A percentile compares a stretch with the other conserved stretches of the same genome.
Evolutionary conservation across 1,139 yeast species (phyloP).

Genomic region (Debaryomyces subglobosus): DNA sequence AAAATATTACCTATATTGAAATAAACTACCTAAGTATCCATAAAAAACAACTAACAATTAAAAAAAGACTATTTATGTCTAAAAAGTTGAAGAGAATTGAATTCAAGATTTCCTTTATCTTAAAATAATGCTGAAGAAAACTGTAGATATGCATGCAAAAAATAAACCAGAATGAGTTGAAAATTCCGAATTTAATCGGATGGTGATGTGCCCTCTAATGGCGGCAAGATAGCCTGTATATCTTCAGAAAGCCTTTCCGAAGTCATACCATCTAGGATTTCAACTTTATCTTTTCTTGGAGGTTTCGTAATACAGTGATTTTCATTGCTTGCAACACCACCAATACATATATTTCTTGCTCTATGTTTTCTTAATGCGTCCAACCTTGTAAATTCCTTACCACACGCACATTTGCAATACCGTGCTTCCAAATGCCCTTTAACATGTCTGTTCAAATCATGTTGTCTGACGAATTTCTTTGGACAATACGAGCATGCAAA

Average conservation of each 20-base stretch:
- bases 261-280: slow-evolving; percentile 22
- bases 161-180: neutral
- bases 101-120: slow-evolving; percentile 3
- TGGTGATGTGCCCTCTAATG: neutral
- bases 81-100: slow-evolving; percentile 3
- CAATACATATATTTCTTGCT: slow-evolving; percentile 74
- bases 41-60: neutral
- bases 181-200: neutral
- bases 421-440: slow-evolving; percentile 84
- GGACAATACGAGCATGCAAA: slow-evolving; percentile 64
- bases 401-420: slow-evolving; percentile 79
- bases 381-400: slow-evolving; percentile 85
- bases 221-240: slow-evolving; percentile 1
- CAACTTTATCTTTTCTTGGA: slow-evolving; percentile 21
- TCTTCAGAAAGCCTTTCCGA: slow-evolving; percentile 18
- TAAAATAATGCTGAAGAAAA: neutral
- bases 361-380: slow-evolving; percentile 89
- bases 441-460: slow-evolving; percentile 87
- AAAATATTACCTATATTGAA: neutral
- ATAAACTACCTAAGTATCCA: slow-evolving; percentile 3
- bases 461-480: slow-evolving; percentile 83
- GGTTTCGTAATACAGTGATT: slow-evolving; percentile 35
- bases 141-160: neutral
- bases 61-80: neutral
- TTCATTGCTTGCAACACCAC: slow-evolving; percentile 50